Evolutionary conservation across 345 rosid species (phyloP).

Genomic region (Syzygium oleosum): DNA sequence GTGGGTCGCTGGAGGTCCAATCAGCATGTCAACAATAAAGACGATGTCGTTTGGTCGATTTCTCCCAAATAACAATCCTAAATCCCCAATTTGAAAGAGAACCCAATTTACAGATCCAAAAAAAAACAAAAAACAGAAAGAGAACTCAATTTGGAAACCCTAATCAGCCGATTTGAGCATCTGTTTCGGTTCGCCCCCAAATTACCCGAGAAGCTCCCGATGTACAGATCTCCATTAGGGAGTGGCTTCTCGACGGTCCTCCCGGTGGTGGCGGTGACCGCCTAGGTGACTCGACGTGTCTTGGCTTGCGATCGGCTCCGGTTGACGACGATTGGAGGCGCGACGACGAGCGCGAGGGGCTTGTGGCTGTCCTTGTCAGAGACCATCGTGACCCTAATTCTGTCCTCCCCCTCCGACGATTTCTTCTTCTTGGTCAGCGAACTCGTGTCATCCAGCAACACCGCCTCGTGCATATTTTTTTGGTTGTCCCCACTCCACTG

Average conservation of each 20-base stretch:
- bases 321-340: conserved; percentile 15
- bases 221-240: conserved; percentile 92
- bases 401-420: not conserved
- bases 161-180: too few relatives aligned
- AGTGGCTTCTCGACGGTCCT: conserved; percentile 41
- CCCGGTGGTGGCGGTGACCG: conserved; percentile 4
- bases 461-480: not conserved
- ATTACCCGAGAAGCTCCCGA: conserved; percentile 62
- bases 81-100: too few relatives aligned
- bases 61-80: too few relatives aligned
- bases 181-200: too few relatives aligned
- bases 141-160: too few relatives aligned
- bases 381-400: not conserved
- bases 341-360: conserved; percentile 15
- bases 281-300: conserved; percentile 69
- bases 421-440: not conserved
- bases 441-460: not conserved
- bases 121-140: too few relatives aligned
- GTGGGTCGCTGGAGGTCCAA: too few relatives aligned
- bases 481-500: not conserved
- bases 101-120: too few relatives aligned
- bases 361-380: conserved; percentile 11
- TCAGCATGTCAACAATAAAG: too few relatives aligned
- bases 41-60: too few relatives aligned
- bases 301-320: conserved; percentile 65